Conservation (phyloP, 2,329 filamentous ascomycete species). For the Metarhizium robertsii region DNA sequence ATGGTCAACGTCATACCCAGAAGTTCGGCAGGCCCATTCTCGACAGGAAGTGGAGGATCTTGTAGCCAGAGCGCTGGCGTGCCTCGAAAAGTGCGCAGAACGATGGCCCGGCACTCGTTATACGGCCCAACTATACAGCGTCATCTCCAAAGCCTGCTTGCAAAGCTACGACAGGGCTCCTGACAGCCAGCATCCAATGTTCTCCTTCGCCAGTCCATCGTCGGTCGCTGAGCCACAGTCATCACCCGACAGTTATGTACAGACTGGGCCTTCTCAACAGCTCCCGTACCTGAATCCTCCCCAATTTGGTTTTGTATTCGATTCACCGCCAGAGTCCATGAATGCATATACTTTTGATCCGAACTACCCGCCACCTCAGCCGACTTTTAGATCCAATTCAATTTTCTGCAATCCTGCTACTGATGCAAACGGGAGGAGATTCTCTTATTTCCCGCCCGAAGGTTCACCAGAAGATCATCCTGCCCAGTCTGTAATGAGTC, state of each 20-base stretch:
- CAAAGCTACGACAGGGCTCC: slow-evolving; percentile 64
- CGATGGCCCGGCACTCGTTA: slow-evolving; percentile 87
- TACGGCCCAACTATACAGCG: slow-evolving; percentile 77
- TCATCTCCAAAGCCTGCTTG: slow-evolving; percentile 75
- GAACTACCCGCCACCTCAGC: slow-evolving; percentile 34
- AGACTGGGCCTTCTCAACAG: slow-evolving; percentile 19
- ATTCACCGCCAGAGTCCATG: slow-evolving; percentile 45
- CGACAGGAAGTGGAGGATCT: slow-evolving; percentile 69
- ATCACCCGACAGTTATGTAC: slow-evolving; percentile 20
- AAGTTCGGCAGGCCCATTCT: slow-evolving; percentile 64
- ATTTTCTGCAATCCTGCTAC: slow-evolving; percentile 53
- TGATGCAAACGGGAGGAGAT: slow-evolving; percentile 45
- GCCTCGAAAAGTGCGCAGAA: slow-evolving; percentile 70
- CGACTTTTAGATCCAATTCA: slow-evolving; percentile 55
- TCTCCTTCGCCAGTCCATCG: slow-evolving; percentile 25
- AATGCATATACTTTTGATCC: slow-evolving; percentile 34
- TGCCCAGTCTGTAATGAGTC: slow-evolving; percentile 18
- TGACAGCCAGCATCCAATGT: slow-evolving; percentile 14
- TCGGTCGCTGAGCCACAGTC: slow-evolving; percentile 21
- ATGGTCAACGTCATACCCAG: slow-evolving; percentile 82
- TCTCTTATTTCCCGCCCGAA: slow-evolving; percentile 57
- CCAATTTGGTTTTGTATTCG: slow-evolving; percentile 50
- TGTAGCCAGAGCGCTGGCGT: slow-evolving; percentile 65
- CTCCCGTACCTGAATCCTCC: slow-evolving; percentile 36
- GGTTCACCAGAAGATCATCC: slow-evolving; percentile 24